Conservation (phyloP, 2,329 filamentous ascomycete species). For the Calonectria multiphialidica region DNA sequence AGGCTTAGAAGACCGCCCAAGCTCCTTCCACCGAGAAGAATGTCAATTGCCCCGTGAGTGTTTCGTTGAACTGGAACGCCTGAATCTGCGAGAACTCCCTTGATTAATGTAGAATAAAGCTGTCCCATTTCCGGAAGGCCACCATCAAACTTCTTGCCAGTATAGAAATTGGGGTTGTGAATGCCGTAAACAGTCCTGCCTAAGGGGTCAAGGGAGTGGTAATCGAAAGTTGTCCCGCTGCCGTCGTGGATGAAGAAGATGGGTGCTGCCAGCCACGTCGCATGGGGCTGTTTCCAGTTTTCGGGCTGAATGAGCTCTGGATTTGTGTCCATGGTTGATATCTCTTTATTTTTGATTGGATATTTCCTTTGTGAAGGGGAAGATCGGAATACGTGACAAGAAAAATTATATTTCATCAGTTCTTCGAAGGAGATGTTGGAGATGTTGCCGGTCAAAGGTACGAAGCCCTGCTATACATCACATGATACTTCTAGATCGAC, state of each 20-base stretch:
- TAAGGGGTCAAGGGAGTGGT: neutral
- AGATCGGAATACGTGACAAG: no score
- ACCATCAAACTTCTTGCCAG: neutral
- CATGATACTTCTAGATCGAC: no score
- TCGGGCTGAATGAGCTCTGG: neutral
- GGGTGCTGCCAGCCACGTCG: neutral
- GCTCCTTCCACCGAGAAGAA: neutral
- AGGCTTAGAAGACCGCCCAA: neutral
- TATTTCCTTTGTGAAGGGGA: no score
- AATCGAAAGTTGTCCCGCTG: neutral
- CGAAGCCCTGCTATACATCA: no score
- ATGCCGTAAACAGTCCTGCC: neutral
- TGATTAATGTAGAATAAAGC: neutral
- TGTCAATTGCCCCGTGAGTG: neutral
- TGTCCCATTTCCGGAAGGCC: neutral
- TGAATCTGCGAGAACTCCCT: neutral
- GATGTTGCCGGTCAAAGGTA: no score
- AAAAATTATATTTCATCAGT: no score
- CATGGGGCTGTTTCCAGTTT: no score
- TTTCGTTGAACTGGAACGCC: neutral
- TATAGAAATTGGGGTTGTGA: neutral
- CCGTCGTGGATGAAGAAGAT: neutral
- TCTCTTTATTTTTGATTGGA: no score
- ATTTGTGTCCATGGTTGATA: neutral
- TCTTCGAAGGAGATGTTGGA: no score